Conservation (phyloP, 805 yeast species). For the Spathaspora sp. region DNA sequence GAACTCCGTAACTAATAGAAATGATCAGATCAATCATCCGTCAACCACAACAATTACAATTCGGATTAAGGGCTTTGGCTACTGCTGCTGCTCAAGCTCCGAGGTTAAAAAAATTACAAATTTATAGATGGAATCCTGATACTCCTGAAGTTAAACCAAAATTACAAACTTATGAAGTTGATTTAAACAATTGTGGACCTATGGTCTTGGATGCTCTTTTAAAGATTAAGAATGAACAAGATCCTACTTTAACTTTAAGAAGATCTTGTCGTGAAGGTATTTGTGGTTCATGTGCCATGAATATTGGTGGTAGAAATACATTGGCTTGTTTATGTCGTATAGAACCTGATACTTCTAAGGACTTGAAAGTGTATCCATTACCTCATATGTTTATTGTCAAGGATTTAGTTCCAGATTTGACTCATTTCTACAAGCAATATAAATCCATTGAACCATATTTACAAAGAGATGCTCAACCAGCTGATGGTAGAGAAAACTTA, state of each 20-base stretch:
- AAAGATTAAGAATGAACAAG: conserved; percentile 95
- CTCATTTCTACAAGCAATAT: conserved; percentile 97
- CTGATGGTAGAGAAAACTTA: conserved; percentile 88
- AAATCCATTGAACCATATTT: conserved; percentile 96
- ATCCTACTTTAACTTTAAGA: conserved; percentile 91
- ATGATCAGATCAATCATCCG: conserved; percentile 5
- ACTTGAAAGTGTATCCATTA: conserved; percentile 86
- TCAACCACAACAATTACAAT: conserved; percentile 5
- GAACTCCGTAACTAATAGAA: neutral
- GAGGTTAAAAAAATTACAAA: conserved; percentile 77
- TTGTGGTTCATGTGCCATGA: conserved; percentile 99
- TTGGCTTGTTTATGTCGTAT: conserved; percentile 95
- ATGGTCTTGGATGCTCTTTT: conserved; percentile 95
- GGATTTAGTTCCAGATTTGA: conserved; percentile 96
- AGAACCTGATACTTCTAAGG: conserved; percentile 72
- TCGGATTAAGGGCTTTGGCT: conserved; percentile 34
- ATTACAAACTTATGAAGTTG: conserved; percentile 78
- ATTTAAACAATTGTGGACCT: conserved; percentile 92
- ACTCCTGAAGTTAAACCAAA: conserved; percentile 88
- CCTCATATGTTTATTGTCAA: conserved; percentile 98
- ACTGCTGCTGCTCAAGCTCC: conserved; percentile 52
- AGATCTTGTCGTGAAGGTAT: conserved; percentile 99
- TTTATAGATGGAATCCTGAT: conserved; percentile 98
- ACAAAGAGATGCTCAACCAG: conserved; percentile 77
- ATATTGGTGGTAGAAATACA: conserved; percentile 96